Percentiles rank a stretch among this genome's conserved stretches.
These are phyloP conservation scores for Fraxinus greggii DNA, from an alignment of 305 asterid species.

Conservation along the genomic window DNA sequence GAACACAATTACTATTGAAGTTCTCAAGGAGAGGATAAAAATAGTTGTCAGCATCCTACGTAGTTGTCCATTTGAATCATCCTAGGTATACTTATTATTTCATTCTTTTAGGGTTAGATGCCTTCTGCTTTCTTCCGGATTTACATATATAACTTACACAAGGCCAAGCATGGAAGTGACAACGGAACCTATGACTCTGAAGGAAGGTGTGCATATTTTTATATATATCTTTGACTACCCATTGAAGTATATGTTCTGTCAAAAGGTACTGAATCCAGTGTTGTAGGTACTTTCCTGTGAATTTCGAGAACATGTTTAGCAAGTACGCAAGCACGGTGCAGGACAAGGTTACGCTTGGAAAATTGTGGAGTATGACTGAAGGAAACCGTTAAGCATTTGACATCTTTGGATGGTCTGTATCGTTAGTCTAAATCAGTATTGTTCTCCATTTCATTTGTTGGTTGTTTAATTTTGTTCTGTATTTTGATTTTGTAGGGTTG, in stretches of 20 bases:
- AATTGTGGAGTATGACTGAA: conserved; percentile 72
- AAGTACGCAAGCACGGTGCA: conserved; percentile 59
- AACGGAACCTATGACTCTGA: conserved; percentile 58
- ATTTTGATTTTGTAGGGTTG: conserved; percentile 37
- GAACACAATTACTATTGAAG: no score
- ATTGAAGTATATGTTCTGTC: neutral
- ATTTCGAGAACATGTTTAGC: conserved; percentile 75
- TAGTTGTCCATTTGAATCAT: neutral
- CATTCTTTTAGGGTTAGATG: conserved; percentile 52
- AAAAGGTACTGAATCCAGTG: neutral
- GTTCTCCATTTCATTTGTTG: neutral
- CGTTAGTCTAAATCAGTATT: neutral
- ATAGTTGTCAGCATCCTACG: no score
- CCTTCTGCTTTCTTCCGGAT: conserved; percentile 68
- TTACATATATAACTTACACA: conserved; percentile 63
- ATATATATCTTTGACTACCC: neutral
- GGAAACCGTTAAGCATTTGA: conserved; percentile 55
- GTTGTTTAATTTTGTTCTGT: neutral
- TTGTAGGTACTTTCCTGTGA: conserved; percentile 51
- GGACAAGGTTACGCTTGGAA: conserved; percentile 58
- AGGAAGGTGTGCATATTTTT: conserved; percentile 47
- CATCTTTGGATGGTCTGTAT: conserved; percentile 55
- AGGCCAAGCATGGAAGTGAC: conserved; percentile 71
- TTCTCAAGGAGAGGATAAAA: no score
- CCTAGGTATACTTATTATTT: neutral